Conservation (phyloP, 2,329 filamentous ascomycete species). For the Leptographium radiaticola region DNA sequence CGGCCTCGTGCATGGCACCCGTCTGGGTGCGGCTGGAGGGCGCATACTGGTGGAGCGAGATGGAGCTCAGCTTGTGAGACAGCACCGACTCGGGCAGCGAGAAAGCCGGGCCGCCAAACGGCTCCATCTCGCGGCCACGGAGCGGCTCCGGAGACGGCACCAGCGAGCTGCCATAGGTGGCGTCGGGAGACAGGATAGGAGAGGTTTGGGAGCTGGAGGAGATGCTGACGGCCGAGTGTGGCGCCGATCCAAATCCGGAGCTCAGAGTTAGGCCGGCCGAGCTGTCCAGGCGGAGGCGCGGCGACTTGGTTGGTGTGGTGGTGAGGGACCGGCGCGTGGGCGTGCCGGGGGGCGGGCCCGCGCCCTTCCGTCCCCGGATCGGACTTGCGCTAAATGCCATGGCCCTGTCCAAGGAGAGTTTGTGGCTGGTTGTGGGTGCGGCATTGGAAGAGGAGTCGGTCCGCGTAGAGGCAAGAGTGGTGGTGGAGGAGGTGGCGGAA, state of each 20-base stretch:
- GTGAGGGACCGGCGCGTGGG: background rate
- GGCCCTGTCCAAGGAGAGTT: background rate
- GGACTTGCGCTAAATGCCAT: constrained; percentile 2
- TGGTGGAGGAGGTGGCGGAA: constrained; percentile 3
- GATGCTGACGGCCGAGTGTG: constrained; percentile 40
- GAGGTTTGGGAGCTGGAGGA: constrained; percentile 44
- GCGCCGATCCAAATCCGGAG: constrained; percentile 25
- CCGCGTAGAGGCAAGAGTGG: background rate
- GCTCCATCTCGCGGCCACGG: constrained; percentile 39
- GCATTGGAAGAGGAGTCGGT: background rate
- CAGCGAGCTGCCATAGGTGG: constrained; percentile 45
- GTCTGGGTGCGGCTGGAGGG: constrained; percentile 17
- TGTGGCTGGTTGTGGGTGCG: background rate
- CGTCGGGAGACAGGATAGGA: constrained; percentile 42
- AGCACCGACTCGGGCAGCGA: constrained; percentile 64
- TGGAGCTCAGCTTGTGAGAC: constrained; percentile 43
- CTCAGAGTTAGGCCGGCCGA: constrained; percentile 31
- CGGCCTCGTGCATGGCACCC: constrained; percentile 35
- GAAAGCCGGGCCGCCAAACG: constrained; percentile 39
- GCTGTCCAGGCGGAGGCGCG: background rate
- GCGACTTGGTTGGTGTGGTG: background rate
- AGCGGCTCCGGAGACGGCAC: constrained; percentile 54
- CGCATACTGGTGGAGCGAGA: constrained; percentile 44
- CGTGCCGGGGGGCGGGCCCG: background rate
- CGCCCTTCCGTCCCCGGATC: background rate